These are phyloP conservation scores for Penicillium sp. DNA, from an alignment of 2,329 filamentous ascomycete species.

Conservation along the genomic window DNA sequence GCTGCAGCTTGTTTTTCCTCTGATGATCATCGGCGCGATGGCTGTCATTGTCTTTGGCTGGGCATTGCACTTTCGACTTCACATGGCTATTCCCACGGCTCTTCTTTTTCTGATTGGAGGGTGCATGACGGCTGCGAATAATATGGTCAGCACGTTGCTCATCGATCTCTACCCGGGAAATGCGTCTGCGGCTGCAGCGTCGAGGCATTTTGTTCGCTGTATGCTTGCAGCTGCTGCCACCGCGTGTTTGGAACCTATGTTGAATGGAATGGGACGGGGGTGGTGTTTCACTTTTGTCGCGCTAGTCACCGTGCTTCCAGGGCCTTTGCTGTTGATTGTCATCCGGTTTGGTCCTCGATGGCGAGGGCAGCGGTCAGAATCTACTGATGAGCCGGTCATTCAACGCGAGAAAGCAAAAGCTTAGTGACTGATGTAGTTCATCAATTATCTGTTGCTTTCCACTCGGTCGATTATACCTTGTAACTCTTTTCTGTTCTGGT, in stretches of 20 bases:
- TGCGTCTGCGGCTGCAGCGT: slow-evolving; percentile 41
- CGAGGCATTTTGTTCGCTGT: slow-evolving; percentile 43
- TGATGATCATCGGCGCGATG: slow-evolving; percentile 29
- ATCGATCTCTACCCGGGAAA: slow-evolving; percentile 42
- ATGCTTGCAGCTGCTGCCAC: slow-evolving; percentile 42
- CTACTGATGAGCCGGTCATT: too few species aligned
- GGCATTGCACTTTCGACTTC: slow-evolving; percentile 32
- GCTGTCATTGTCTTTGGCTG: slow-evolving; percentile 40
- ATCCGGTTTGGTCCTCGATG: slow-evolving; percentile 40
- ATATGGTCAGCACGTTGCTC: slow-evolving; percentile 44
- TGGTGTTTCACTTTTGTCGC: slow-evolving; percentile 41
- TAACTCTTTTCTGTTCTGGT: too few species aligned
- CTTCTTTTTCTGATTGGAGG: slow-evolving; percentile 40
- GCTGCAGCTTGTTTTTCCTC: slow-evolving; percentile 38
- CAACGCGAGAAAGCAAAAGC: too few species aligned
- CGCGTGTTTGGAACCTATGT: slow-evolving; percentile 42
- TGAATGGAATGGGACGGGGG: slow-evolving; percentile 27
- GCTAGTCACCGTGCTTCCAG: slow-evolving; percentile 34
- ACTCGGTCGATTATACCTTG: too few species aligned
- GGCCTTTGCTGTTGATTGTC: slow-evolving; percentile 40
- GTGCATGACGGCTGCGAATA: slow-evolving; percentile 39
- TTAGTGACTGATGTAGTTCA: too few species aligned
- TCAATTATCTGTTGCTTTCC: too few species aligned
- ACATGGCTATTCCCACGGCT: slow-evolving; percentile 34
- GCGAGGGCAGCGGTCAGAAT: slow-evolving; percentile 43